Conservation (phyloP, 768 basidiomycete genomes). For the Auriscalpium microsporum region DNA sequence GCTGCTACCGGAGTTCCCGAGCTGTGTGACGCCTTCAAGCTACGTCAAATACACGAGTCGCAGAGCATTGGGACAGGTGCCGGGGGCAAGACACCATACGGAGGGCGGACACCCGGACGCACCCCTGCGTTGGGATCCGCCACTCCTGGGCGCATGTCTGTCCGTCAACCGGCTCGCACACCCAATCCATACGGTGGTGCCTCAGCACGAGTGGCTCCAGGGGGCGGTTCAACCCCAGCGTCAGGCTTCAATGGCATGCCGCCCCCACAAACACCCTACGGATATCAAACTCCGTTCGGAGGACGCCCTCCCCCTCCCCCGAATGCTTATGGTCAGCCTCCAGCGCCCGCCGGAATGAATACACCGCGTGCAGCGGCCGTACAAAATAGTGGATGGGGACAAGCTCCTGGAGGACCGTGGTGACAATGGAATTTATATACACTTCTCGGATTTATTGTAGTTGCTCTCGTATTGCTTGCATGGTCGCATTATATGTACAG, state of each 20-base stretch:
- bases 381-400: slow-evolving; percentile 37
- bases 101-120: slow-evolving; percentile 72
- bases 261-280: slow-evolving; percentile 27
- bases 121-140: slow-evolving; percentile 39
- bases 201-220: slow-evolving; percentile 21
- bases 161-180: slow-evolving; percentile 64
- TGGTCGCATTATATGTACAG: background rate
- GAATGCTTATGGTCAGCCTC: slow-evolving; percentile 32
- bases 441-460: slow-evolving; percentile 10
- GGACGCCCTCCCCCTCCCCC: slow-evolving; percentile 40
- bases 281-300: slow-evolving; percentile 27
- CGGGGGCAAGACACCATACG: slow-evolving; percentile 76
- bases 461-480: background rate
- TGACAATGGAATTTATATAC: slow-evolving; percentile 1
- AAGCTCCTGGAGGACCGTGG: slow-evolving; percentile 25
- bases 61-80: slow-evolving; percentile 44
- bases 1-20: slow-evolving; percentile 87
- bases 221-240: slow-evolving; percentile 27
- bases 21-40: slow-evolving; percentile 94
- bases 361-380: slow-evolving; percentile 60
- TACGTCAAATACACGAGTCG: slow-evolving; percentile 73
- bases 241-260: slow-evolving; percentile 20
- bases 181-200: slow-evolving; percentile 68
- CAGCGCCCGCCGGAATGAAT: slow-evolving; percentile 51
- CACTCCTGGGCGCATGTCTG: slow-evolving; percentile 77